phyloP scores from a whole-genome alignment of 495 filamentous ascomycete genomes.

The Aspergillus nidulans region DNA sequence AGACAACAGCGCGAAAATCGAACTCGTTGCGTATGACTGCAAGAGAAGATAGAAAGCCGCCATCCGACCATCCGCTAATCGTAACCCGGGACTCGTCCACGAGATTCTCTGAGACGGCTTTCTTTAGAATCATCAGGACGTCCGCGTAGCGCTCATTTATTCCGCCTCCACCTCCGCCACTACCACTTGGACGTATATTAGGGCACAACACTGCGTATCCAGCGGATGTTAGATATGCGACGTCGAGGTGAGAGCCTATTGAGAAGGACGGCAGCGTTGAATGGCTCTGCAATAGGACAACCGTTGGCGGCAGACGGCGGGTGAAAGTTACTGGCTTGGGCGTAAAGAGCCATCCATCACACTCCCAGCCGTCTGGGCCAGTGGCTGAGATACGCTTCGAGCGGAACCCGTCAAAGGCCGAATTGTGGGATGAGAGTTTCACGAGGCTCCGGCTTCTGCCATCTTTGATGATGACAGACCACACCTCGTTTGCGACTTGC shows the following conservation, averaged over 20 bases:
- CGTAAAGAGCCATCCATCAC: slow-evolving; percentile 5
- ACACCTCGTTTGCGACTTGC: background rate
- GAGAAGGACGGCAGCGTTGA: background rate
- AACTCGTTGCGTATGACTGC: slow-evolving; percentile 6
- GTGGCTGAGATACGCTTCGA: background rate
- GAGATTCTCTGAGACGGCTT: background rate
- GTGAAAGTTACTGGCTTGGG: background rate
- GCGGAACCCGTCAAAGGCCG: slow-evolving; percentile 4
- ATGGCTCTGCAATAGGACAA: background rate
- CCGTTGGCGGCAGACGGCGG: background rate
- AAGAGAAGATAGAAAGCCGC: slow-evolving; percentile 1
- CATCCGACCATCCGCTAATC: slow-evolving; percentile 1
- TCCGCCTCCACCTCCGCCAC: background rate
- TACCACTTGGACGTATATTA: background rate
- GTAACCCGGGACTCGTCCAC: slow-evolving; percentile 7
- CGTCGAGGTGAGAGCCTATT: background rate
- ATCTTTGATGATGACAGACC: background rate
- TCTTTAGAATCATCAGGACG: background rate
- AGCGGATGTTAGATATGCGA: background rate
- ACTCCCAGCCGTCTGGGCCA: slow-evolving; percentile 1
- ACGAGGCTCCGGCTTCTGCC: background rate
- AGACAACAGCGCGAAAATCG: slow-evolving; percentile 1
- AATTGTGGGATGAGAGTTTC: slow-evolving; percentile 4
- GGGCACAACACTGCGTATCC: slow-evolving; percentile 2
- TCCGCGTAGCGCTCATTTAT: background rate